Percentiles rank a stretch among this genome's conserved stretches.
phyloP scores from a whole-genome alignment of 2,329 filamentous ascomycete genomes.

The Aspergillus quadrilineatus region DNA sequence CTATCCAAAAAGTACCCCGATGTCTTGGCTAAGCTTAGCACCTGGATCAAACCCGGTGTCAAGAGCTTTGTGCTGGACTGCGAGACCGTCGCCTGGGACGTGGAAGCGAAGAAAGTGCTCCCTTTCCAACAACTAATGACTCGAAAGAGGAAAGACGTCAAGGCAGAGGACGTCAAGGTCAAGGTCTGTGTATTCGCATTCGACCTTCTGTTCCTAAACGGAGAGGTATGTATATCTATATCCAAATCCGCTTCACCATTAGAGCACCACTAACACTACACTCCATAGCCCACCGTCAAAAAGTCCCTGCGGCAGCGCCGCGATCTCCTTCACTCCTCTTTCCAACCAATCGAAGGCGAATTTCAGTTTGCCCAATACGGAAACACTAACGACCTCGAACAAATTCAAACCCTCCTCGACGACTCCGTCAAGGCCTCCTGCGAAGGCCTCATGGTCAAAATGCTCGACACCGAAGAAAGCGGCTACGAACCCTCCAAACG shows the following conservation, averaged over 20 bases:
- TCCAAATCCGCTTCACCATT: not conserved
- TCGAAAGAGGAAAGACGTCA: conserved; percentile 94
- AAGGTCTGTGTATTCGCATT: conserved; percentile 98
- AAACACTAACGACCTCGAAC: conserved; percentile 83
- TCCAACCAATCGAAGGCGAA: conserved; percentile 78
- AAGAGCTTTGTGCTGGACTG: conserved; percentile 98
- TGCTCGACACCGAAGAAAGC: conserved; percentile 89
- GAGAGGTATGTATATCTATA: conserved; percentile 55
- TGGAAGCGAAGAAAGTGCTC: conserved; percentile 89
- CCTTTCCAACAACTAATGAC: conserved; percentile 99
- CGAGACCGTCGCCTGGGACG: conserved; percentile 95
- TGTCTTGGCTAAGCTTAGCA: conserved; percentile 80
- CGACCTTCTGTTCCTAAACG: conserved; percentile 90
- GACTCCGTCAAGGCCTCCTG: conserved; percentile 95
- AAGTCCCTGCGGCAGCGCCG: conserved; percentile 82
- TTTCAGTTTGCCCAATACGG: conserved; percentile 86
- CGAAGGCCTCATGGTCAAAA: conserved; percentile 98
- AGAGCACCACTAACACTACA: conserved; percentile 1
- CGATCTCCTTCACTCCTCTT: conserved; percentile 69
- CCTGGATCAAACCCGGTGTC: conserved; percentile 86
- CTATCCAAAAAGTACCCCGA: conserved; percentile 97
- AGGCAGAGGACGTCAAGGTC: conserved; percentile 90
- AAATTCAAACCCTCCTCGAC: conserved; percentile 89
- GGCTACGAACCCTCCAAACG: conserved; percentile 95
- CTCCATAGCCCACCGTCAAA: conserved; percentile 68